Percentiles rank a stretch among this genome's conserved stretches.
phyloP scores from a whole-genome alignment of 2,329 filamentous ascomycete species.

The Hypoxylon rubiginosum region DNA sequence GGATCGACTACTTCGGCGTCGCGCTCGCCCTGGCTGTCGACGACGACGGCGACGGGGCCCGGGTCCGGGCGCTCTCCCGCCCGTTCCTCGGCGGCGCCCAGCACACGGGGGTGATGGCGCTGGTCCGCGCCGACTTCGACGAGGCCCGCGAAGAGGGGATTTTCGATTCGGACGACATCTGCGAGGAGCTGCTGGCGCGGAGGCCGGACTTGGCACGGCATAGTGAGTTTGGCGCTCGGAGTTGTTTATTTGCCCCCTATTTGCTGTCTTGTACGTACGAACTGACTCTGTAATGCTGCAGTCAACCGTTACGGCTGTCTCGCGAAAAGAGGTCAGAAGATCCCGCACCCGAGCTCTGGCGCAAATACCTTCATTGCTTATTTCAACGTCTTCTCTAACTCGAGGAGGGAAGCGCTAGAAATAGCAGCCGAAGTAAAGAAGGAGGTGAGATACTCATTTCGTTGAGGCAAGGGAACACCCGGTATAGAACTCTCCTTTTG shows the following conservation, averaged over 20 bases:
- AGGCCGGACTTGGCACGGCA: constrained; percentile 46
- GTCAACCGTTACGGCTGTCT: constrained; percentile 46
- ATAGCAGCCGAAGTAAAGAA: constrained; percentile 43
- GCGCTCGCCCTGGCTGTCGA: constrained; percentile 42
- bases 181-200: constrained; percentile 45
- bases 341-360: constrained; percentile 48
- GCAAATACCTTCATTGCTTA: constrained; percentile 50
- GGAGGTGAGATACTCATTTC: constrained; percentile 45
- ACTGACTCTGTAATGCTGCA: constrained; percentile 19
- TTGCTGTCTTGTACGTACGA: not conserved
- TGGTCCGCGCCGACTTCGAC: constrained; percentile 49
- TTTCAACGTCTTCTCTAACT: constrained; percentile 49
- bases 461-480: constrained; percentile 22
- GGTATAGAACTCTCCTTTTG: not conserved
- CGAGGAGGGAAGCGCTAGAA: constrained; percentile 43
- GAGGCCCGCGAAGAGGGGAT: constrained; percentile 46
- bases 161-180: constrained; percentile 51
- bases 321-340: constrained; percentile 46
- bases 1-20: constrained; percentile 49
- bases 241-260: not conserved
- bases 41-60: constrained; percentile 43
- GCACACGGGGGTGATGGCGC: constrained; percentile 45
- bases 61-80: constrained; percentile 42
- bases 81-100: constrained; percentile 45
- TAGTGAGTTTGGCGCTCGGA: constrained; percentile 20